Conservation (phyloP, 345 rosid species). For the Boechera divaricarpa region DNA sequence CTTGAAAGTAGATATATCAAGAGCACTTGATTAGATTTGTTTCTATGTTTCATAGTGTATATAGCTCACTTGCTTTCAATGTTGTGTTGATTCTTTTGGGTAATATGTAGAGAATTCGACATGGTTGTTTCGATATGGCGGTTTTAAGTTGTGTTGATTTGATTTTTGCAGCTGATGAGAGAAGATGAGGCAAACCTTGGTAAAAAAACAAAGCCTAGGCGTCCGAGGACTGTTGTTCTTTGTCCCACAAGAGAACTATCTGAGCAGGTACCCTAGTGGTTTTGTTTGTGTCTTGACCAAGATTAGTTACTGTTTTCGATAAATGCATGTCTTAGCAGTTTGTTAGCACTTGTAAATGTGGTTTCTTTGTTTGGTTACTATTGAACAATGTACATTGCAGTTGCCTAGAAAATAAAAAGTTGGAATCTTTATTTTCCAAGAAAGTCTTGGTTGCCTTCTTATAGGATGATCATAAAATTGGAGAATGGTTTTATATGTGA, state of each 20-base stretch:
- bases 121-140: neutral
- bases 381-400: neutral
- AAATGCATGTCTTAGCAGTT: neutral
- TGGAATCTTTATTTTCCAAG: neutral
- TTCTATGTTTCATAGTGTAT: neutral
- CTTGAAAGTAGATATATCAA: neutral
- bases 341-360: neutral
- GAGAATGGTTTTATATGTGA: neutral
- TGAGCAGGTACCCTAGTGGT: constrained; percentile 64
- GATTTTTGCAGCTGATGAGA: constrained; percentile 70
- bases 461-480: neutral
- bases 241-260: constrained; percentile 96
- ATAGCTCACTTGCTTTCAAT: neutral
- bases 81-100: neutral
- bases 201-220: constrained; percentile 74
- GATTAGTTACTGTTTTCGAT: neutral
- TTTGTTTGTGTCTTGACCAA: neutral
- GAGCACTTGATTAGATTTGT: neutral
- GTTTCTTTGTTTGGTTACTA: constrained; percentile 3
- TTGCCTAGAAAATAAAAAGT: neutral
- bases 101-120: neutral
- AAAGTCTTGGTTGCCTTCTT: constrained; percentile 15
- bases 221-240: constrained; percentile 90
- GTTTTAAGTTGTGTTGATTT: constrained; percentile 22
- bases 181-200: constrained; percentile 76